These are phyloP conservation scores for Recurvomyces mirabilis DNA, from an alignment of 495 filamentous ascomycete species.

Conservation along the genomic window DNA sequence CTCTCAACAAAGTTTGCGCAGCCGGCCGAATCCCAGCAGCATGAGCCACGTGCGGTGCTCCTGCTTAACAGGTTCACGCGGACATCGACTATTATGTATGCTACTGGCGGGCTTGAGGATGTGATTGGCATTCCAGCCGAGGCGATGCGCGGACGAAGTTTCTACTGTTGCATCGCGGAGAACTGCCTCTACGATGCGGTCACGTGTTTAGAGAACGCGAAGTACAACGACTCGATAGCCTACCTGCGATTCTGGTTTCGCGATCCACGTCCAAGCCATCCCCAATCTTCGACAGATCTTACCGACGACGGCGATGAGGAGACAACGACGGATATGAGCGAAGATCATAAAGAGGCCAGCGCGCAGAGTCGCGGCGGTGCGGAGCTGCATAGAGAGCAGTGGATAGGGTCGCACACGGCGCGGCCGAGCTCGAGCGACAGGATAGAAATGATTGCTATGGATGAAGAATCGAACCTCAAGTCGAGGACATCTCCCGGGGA, in stretches of 20 bases:
- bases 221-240: slow-evolving; percentile 84
- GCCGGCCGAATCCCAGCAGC: slow-evolving; percentile 44
- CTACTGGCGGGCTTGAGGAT: slow-evolving; percentile 59
- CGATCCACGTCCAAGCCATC: slow-evolving; percentile 50
- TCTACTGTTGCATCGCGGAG: slow-evolving; percentile 71
- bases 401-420: not conserved
- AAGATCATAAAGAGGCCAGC: slow-evolving; percentile 22
- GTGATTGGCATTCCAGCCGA: slow-evolving; percentile 60
- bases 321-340: slow-evolving; percentile 28
- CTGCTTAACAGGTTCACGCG: slow-evolving; percentile 82
- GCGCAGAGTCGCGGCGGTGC: slow-evolving; percentile 24
- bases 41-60: slow-evolving; percentile 75
- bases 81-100: slow-evolving; percentile 76
- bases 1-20: slow-evolving; percentile 72
- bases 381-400: slow-evolving; percentile 25
- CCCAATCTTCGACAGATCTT: slow-evolving; percentile 26
- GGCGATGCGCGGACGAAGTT: slow-evolving; percentile 57
- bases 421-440: not conserved
- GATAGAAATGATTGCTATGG: slow-evolving; percentile 14
- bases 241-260: slow-evolving; percentile 85
- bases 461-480: slow-evolving; percentile 10
- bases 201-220: slow-evolving; percentile 68
- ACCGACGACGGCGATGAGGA: slow-evolving; percentile 26
- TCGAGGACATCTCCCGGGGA: slow-evolving; percentile 23
- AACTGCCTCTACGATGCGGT: slow-evolving; percentile 66